phyloP scores from a whole-genome alignment of 371 early-diverging fungal genomes.

The Scutellospora calospora region DNA sequence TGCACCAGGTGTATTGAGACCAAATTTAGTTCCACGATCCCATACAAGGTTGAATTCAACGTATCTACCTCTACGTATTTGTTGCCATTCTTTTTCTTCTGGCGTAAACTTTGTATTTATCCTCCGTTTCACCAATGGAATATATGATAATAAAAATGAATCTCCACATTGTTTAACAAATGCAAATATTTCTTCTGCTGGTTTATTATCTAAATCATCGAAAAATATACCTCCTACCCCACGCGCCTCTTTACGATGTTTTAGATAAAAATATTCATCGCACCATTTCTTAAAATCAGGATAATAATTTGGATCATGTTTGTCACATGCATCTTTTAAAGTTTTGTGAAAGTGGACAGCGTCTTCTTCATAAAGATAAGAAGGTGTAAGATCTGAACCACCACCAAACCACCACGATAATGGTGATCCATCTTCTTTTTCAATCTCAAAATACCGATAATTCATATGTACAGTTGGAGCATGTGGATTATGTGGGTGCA shows the following conservation, averaged over 20 bases:
- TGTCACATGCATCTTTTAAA: constrained; percentile 81
- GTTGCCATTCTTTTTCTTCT: constrained; percentile 83
- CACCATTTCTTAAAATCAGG: constrained; percentile 84
- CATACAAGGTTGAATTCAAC: constrained; percentile 91
- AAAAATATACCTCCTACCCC: constrained; percentile 92
- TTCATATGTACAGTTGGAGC: constrained; percentile 97
- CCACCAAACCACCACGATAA: constrained; percentile 90
- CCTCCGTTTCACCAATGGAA: constrained; percentile 77
- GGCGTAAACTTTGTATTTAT: constrained; percentile 71
- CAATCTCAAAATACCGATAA: constrained; percentile 97
- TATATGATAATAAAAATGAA: constrained; percentile 78
- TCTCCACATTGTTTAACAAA: constrained; percentile 77
- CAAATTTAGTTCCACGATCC: constrained; percentile 93
- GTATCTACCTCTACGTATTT: constrained; percentile 87
- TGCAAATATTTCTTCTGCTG: constrained; percentile 68
- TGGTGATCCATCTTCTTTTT: constrained; percentile 65
- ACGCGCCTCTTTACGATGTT: constrained; percentile 82
- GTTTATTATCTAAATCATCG: constrained; percentile 80
- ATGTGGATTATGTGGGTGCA: constrained; percentile 95
- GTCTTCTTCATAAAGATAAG: constrained; percentile 83
- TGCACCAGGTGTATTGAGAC: constrained; percentile 84
- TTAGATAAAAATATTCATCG: constrained; percentile 82
- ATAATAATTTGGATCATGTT: constrained; percentile 74
- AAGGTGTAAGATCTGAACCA: constrained; percentile 86
- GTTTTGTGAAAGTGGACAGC: constrained; percentile 81